A percentile compares a stretch with the other conserved stretches of the same genome.
phyloP scores from a whole-genome alignment of 306 rosid genomes.

The Inga laurina region DNA sequence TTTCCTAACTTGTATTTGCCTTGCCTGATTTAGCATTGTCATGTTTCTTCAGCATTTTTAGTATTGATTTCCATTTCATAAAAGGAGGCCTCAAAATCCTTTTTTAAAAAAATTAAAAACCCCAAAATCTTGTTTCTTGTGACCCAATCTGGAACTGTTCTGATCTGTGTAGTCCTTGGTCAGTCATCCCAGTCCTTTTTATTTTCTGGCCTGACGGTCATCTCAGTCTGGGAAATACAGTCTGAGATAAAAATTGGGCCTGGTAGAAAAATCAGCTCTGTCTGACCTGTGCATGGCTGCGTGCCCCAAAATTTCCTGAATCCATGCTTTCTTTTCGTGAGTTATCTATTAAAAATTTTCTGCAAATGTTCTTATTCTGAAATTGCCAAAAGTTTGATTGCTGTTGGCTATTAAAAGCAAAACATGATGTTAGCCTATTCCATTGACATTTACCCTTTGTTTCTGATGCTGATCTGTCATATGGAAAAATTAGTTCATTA shows the following conservation, averaged over 20 bases:
- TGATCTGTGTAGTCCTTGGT: not conserved
- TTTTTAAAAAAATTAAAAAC: too few species aligned
- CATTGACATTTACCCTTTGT: conserved; percentile 10
- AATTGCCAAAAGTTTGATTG: not conserved
- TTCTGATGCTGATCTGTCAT: conserved; percentile 26
- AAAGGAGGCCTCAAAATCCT: not conserved
- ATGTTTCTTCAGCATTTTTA: not conserved
- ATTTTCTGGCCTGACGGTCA: not conserved
- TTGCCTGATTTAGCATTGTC: not conserved
- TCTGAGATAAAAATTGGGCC: not conserved
- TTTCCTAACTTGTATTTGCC: not conserved
- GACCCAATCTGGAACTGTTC: not conserved
- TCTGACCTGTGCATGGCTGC: too few species aligned
- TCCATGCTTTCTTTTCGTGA: conserved; percentile 7
- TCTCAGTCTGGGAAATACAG: not conserved
- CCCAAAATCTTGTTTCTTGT: not conserved
- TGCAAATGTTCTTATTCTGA: not conserved
- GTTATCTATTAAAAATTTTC: not conserved
- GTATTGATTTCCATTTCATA: not conserved
- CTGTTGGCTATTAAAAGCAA: conserved; percentile 9
- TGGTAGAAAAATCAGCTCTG: not conserved
- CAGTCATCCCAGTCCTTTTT: not conserved
- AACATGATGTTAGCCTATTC: conserved; percentile 4
- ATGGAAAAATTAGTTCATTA: conserved; percentile 18
- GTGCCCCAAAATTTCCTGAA: not conserved